Evolutionary conservation across 2,329 filamentous ascomycete genomes (phyloP), one percentile per base, ranked within the genome.

Genomic region (Nemania sp.): DNA sequence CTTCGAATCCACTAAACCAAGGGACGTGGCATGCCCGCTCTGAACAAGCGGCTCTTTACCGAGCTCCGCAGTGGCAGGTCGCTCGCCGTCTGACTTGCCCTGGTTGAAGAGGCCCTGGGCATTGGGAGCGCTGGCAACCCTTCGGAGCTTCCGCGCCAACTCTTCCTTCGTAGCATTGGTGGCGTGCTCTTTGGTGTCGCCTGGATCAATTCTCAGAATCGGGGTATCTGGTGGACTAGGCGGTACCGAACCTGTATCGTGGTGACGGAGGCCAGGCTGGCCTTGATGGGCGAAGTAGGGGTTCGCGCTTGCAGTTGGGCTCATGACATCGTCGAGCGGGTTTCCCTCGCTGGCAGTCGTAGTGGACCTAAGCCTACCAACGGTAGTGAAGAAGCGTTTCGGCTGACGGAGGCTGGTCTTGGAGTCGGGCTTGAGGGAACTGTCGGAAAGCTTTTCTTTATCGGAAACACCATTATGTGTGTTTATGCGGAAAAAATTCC

Each of bases 261-360:
- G 94, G 83, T 99, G 96, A 78, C 95, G 91, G 75, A 98, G 85
- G 72, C 93, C 93, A 3, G 96, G 96, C 75, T 94, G 94, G 65
- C 96, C 96, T 82, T 99, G 96, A 79, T 98, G 96, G 73, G 90
- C 92, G 80, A 98, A 99, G 82, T 99, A 99, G 20, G 96, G 96
- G 79, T 99, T 99, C 72, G 94, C 95, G 77, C 95, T 90, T 59
- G 94, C 95, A 4, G 94, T 98, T 27, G 96, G 96, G 77, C 94
- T 97, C 76, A 97, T 86, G 69, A 89, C 86, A 80, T 98, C 94
- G 74, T 98, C 95, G 72, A 98, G 87, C 66, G 91, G 89, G 78
- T 98, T 94, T 74, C 94, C 94, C 82, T 98, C 95, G 81, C 94
- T 97, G 73, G 93, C 93, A 64, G 97, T 93, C 27, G 95, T 98